Conservation (phyloP, 164 flowering plant species). For the Cinnamomum chago region DNA sequence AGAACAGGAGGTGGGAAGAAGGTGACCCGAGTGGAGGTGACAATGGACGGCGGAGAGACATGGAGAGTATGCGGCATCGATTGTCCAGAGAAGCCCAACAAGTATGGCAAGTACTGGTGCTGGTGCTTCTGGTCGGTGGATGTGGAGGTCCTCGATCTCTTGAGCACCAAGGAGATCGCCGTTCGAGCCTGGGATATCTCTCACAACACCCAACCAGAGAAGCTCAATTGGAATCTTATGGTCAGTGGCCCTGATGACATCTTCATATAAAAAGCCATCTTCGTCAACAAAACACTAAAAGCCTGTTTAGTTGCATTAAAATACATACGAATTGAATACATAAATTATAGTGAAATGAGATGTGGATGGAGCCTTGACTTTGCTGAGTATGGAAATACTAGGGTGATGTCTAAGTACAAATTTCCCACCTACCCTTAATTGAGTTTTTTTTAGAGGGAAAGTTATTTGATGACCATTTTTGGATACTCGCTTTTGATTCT, state of each 20-base stretch:
- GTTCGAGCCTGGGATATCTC: conserved; percentile 96
- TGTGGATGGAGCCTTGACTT: too few relatives aligned
- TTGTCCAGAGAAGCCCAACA: conserved; percentile 76
- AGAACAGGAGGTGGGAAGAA: conserved; percentile 79
- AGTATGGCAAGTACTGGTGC: conserved; percentile 89
- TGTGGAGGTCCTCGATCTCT: conserved; percentile 75
- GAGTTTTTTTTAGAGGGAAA: too few relatives aligned
- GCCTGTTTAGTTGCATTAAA: too few relatives aligned
- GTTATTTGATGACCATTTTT: too few relatives aligned
- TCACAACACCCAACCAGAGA: conserved; percentile 92
- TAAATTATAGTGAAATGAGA: too few relatives aligned
- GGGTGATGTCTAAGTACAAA: too few relatives aligned
- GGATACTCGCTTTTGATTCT: too few relatives aligned
- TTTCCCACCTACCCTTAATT: too few relatives aligned
- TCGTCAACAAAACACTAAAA: too few relatives aligned
- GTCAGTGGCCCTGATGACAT: conserved; percentile 25
- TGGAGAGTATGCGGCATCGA: conserved; percentile 65
- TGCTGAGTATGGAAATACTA: too few relatives aligned
- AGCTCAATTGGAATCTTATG: conserved; percentile 95
- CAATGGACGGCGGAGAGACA: conserved; percentile 84
- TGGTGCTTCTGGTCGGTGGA: conserved; percentile 98
- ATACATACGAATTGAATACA: too few relatives aligned
- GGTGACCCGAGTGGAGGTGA: conserved; percentile 92
- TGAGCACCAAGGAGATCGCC: conserved; percentile 78
- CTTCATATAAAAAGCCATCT: too few relatives aligned